Evolutionary conservation across 768 basidiomycete species (phyloP).

Genomic region (Suillus bovinus): DNA sequence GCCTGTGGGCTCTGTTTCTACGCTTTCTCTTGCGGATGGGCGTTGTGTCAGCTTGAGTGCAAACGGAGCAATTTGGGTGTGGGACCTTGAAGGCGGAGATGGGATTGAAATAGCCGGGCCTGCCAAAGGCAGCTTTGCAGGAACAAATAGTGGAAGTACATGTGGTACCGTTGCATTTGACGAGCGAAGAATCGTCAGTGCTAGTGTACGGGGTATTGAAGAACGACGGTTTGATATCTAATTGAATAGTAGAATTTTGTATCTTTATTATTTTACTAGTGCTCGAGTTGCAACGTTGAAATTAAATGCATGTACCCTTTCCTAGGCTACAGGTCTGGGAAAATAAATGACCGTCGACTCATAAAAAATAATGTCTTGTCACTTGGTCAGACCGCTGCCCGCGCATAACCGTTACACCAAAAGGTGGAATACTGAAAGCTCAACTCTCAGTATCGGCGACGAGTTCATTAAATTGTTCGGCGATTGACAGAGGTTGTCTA

Average conservation of each 20-base stretch:
- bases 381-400: too few relatives aligned
- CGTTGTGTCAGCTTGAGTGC: constrained; percentile 74
- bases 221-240: constrained; percentile 38
- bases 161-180: constrained; percentile 65
- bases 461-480: too few relatives aligned
- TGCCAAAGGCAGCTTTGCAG: constrained; percentile 37
- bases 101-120: constrained; percentile 35
- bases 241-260: not conserved
- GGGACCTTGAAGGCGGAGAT: constrained; percentile 71
- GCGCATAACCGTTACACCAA: too few relatives aligned
- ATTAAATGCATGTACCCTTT: too few relatives aligned
- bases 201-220: constrained; percentile 32
- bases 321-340: too few relatives aligned
- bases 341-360: too few relatives aligned
- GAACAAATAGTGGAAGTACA: constrained; percentile 16
- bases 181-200: constrained; percentile 68
- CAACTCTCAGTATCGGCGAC: too few relatives aligned
- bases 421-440: too few relatives aligned
- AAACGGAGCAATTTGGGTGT: constrained; percentile 80
- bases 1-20: constrained; percentile 62
- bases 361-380: too few relatives aligned
- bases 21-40: constrained; percentile 76
- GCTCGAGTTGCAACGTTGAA: not conserved
- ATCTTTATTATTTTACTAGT: not conserved
- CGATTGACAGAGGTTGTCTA: too few relatives aligned